phyloP scores from a whole-genome alignment of 164 flowering plant genomes.

The Cinnamomum micranthum region DNA sequence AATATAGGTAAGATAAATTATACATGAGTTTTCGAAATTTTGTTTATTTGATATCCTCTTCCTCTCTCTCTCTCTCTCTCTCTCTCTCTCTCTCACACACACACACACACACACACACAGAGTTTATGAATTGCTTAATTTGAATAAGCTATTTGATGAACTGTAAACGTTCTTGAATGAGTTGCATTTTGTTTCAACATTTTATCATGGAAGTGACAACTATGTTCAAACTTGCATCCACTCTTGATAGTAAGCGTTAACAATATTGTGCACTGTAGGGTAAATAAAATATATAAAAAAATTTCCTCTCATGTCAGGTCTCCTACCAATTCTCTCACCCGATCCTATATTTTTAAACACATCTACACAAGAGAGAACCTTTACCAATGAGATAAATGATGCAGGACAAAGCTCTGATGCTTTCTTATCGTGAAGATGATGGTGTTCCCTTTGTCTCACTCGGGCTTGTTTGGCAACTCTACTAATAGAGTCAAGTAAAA shows the following conservation, averaged over 20 bases:
- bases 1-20: constrained; percentile 49
- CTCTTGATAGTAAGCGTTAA: neutral
- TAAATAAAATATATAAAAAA: no score
- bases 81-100: neutral
- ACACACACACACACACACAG: no score
- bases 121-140: neutral
- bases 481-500: no score
- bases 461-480: no score
- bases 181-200: neutral
- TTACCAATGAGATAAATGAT: neutral
- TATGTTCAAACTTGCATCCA: neutral
- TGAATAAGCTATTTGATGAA: neutral
- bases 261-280: neutral
- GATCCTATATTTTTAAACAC: neutral
- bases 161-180: neutral
- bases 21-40: neutral
- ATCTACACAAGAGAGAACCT: neutral
- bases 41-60: neutral
- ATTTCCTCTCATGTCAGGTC: neutral
- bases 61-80: neutral
- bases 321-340: neutral
- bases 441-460: no score
- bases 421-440: neutral
- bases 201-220: neutral
- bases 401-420: neutral